Conservation (phyloP, 352 stramenopile species). For the Globisporangium takayamanum region DNA sequence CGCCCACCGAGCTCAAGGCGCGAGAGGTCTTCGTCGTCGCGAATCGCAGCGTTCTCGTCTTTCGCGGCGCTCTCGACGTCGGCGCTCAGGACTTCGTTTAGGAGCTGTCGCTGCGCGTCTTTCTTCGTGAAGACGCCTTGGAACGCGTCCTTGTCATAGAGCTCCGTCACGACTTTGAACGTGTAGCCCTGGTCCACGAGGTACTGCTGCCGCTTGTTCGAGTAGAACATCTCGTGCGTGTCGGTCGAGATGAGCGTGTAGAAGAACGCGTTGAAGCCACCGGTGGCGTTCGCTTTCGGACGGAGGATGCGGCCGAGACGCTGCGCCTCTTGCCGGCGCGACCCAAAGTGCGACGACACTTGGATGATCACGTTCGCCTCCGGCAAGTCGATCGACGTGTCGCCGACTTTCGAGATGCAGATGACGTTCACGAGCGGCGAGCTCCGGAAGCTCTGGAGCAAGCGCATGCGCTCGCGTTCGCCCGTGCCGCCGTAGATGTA, state of each 20-base stretch:
- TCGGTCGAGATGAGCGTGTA: conserved; percentile 99
- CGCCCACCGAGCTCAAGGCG: conserved; percentile 56
- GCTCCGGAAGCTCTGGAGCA: conserved; percentile 82
- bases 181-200: conserved; percentile 99
- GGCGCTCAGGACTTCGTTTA: conserved; percentile 76
- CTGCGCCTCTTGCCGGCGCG: conserved; percentile 98
- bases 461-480: conserved; percentile 86
- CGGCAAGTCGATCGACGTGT: conserved; percentile 99
- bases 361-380: conserved; percentile 99
- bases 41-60: conserved; percentile 79
- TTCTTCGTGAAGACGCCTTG: conserved; percentile 78
- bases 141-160: conserved; percentile 81
- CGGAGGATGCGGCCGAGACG: conserved; percentile 98
- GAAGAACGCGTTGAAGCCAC: conserved; percentile 99
- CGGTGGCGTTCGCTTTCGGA: conserved; percentile 93
- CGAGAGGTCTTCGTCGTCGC: conserved; percentile 76
- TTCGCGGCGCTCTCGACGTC: conserved; percentile 76
- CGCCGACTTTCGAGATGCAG: conserved; percentile 94
- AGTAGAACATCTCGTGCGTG: conserved; percentile 99
- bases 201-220: conserved; percentile 98
- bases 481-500: conserved; percentile 97
- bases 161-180: conserved; percentile 98
- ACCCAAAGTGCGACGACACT: conserved; percentile 97
- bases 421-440: conserved; percentile 86
- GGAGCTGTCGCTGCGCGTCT: conserved; percentile 62